These are phyloP conservation scores for Trichomonascus vanleenenianus DNA, from an alignment of 805 yeast species.

Conservation along the genomic window DNA sequence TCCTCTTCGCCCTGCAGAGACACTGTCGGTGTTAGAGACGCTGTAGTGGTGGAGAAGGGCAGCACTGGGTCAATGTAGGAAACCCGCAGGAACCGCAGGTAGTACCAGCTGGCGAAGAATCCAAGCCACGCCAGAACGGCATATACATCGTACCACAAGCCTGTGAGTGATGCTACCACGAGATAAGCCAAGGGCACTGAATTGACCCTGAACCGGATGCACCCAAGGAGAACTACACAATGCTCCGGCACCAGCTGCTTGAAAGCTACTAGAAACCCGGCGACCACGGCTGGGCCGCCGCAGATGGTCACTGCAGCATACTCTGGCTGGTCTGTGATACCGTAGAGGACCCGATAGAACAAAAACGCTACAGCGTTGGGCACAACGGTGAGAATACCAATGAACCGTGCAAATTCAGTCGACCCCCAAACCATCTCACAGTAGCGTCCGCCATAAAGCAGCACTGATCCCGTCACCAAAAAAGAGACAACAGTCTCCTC, in stretches of 20 bases:
- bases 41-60: conserved; percentile 30
- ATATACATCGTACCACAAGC: conserved; percentile 18
- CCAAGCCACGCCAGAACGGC: conserved; percentile 29
- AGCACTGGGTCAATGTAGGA: conserved; percentile 47
- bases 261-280: conserved; percentile 55
- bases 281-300: conserved; percentile 47
- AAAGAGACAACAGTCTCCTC: conserved; percentile 39
- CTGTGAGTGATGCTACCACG: conserved; percentile 22
- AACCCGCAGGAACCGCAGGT: conserved; percentile 69
- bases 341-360: conserved; percentile 19
- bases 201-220: conserved; percentile 35
- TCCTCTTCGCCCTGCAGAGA: conserved; percentile 18
- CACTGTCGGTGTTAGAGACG: neutral
- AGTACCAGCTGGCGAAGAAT: conserved; percentile 65
- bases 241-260: conserved; percentile 62
- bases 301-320: conserved; percentile 37
- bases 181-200: conserved; percentile 36
- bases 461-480: conserved; percentile 30
- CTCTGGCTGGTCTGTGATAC: conserved; percentile 13
- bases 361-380: conserved; percentile 33
- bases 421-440: conserved; percentile 62
- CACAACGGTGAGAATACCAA: conserved; percentile 31
- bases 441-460: conserved; percentile 51
- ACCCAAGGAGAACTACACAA: conserved; percentile 42
- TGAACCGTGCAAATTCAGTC: conserved; percentile 42